Evolutionary conservation across 768 basidiomycete species (phyloP), one percentile per base, ranked within the genome.

Genomic region (Auriscalpium vulgare): DNA sequence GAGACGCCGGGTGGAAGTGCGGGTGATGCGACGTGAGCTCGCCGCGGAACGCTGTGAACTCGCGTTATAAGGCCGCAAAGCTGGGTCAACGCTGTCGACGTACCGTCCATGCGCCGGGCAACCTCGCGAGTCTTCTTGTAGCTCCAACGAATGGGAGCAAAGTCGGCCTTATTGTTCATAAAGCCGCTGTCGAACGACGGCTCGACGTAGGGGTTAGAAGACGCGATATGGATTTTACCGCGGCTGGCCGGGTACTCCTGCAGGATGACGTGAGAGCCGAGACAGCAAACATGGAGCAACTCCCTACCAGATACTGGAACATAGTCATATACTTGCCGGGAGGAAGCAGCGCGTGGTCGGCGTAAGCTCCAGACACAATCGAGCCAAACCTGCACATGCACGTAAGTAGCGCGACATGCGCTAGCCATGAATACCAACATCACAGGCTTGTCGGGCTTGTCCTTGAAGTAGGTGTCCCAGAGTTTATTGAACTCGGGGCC

Each of bases 81-180:
- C 19, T 35, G 29, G 8, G 16, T 14, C 10, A 4, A 45, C 13
- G 21, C 16, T 29, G 29, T 3, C 34, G 48, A 38, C 73, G 57
- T 62, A 83, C 81, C 75, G 58, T 87, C 84, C 85, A 87, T 87
- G 60, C 85, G 73, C 61, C 85, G 76, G 21, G 84, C 85, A 21
- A 87, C 71, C 63, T 87, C 85, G 60, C 85, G 80, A 14, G 83
- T 84, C 75, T 81, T 82, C 80, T 87, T 87, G 75, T 87, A 87
- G 66, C 82, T 82, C 85, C 85, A 87, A 37, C 84, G 81, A 61
- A 86, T 82, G 13, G 85, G 85, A 21, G 83, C 84, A 63, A 85
- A 85, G 72, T 87, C 85, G 34, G 85, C 85, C 73, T 84, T 84
- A 74, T 86, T 67, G 73, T 84, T 86, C 85, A 87, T 82, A 78